Conservation (phyloP, 495 filamentous ascomycete species). For the Echria macrotheca region DNA sequence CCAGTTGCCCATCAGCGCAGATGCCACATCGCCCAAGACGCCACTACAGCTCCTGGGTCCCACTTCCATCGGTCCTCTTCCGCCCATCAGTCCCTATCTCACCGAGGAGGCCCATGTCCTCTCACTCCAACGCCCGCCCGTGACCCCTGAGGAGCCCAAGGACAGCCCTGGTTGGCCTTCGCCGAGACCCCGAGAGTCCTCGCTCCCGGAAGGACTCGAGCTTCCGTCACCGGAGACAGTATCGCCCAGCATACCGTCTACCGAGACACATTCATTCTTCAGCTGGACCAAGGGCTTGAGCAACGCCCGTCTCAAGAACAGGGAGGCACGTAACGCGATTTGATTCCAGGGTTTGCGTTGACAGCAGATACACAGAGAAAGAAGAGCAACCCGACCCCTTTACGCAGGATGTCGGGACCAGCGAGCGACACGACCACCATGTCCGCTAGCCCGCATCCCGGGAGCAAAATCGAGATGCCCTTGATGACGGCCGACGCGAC, state of each 20-base stretch:
- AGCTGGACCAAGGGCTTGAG: conserved; percentile 8
- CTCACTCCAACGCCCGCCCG: conserved; percentile 23
- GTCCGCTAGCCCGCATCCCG: not conserved
- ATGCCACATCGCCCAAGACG: conserved; percentile 17
- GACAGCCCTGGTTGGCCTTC: conserved; percentile 17
- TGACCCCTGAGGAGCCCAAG: not conserved
- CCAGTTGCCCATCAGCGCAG: conserved; percentile 8
- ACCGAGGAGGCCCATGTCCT: conserved; percentile 35
- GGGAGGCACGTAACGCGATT: conserved; percentile 6
- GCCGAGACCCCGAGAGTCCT: conserved; percentile 7
- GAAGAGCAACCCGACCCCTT: too few relatives aligned
- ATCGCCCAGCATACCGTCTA: not conserved
- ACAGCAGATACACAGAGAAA: not conserved
- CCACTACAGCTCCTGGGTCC: too few relatives aligned
- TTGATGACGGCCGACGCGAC: not conserved
- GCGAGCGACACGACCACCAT: too few relatives aligned
- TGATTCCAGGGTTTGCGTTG: not conserved
- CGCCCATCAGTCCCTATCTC: conserved; percentile 22
- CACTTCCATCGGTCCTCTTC: too few relatives aligned
- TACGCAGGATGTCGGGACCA: too few relatives aligned
- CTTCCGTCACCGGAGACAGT: not conserved
- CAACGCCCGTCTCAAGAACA: not conserved
- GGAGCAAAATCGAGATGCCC: not conserved
- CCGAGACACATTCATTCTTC: not conserved
- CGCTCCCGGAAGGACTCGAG: not conserved